Conservation (phyloP, 768 basidiomycete genomes). For the Myochromella boudieri region DNA sequence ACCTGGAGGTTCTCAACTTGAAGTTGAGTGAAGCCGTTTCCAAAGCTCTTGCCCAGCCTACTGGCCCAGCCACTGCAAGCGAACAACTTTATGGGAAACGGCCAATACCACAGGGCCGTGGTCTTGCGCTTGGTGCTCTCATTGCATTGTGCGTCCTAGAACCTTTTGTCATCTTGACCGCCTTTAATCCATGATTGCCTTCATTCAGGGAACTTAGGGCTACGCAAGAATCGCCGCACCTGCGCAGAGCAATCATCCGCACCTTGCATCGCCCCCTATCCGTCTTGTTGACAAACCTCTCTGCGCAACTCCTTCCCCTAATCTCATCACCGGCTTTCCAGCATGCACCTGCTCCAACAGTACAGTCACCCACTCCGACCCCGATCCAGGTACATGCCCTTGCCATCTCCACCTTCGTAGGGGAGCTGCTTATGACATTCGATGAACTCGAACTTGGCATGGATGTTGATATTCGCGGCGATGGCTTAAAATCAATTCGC, state of each 20-base stretch:
- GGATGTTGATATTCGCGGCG: conserved; percentile 60
- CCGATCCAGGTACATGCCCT: conserved; percentile 72
- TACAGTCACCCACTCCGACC: conserved; percentile 54
- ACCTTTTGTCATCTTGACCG: conserved; percentile 3
- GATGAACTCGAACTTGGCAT: conserved; percentile 64
- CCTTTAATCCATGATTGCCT: conserved; percentile 13
- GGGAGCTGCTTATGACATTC: conserved; percentile 71
- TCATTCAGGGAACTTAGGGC: conserved; percentile 66
- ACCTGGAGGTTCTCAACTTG: conserved; percentile 72
- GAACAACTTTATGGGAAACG: conserved; percentile 67
- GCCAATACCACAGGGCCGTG: conserved; percentile 75
- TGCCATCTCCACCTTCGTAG: conserved; percentile 66
- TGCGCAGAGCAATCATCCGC: conserved; percentile 69
- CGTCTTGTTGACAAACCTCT: conserved; percentile 69
- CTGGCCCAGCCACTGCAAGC: conserved; percentile 45
- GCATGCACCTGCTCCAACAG: conserved; percentile 46
- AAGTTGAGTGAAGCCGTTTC: conserved; percentile 83
- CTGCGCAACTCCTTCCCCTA: conserved; percentile 63
- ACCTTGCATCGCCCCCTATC: conserved; percentile 76
- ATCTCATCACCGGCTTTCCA: conserved; percentile 65
- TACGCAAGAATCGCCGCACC: conserved; percentile 58
- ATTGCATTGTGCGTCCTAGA: conserved; percentile 63
- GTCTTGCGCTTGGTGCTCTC: conserved; percentile 60
- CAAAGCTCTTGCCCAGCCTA: conserved; percentile 67
- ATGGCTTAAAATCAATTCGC: conserved; percentile 68